Conservation (phyloP, 495 filamentous ascomycete genomes). For the Annulohypoxylon maeteangense region DNA sequence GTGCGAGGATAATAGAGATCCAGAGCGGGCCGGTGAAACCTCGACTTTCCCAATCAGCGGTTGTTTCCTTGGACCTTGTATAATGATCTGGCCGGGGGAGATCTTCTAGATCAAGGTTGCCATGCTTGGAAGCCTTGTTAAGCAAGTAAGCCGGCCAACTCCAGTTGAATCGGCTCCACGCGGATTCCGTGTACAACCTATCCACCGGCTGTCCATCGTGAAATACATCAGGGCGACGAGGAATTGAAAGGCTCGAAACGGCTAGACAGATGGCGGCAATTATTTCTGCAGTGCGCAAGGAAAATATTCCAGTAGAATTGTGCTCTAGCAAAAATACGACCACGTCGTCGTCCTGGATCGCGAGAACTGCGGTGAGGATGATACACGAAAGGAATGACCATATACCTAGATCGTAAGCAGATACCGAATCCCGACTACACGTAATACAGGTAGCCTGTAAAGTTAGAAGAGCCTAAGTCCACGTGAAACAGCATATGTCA, state of each 20-base stretch:
- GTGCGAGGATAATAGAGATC: constrained; percentile 66
- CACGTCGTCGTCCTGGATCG: constrained; percentile 53
- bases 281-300: constrained; percentile 54
- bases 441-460: constrained; percentile 59
- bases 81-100: constrained; percentile 65
- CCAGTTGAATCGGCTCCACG: constrained; percentile 71
- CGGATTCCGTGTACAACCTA: constrained; percentile 67
- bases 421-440: constrained; percentile 56
- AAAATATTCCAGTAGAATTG: constrained; percentile 34
- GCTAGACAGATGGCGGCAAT: constrained; percentile 48
- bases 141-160: constrained; percentile 69
- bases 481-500: constrained; percentile 33
- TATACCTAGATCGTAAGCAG: constrained; percentile 60
- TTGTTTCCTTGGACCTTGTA: constrained; percentile 59
- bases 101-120: constrained; percentile 67
- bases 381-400: constrained; percentile 57
- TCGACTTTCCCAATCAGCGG: constrained; percentile 62
- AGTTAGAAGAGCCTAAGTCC: constrained; percentile 52
- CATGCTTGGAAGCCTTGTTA: constrained; percentile 61
- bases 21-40: constrained; percentile 66
- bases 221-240: constrained; percentile 74
- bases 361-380: constrained; percentile 51
- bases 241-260: constrained; percentile 60
- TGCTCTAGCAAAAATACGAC: constrained; percentile 46
- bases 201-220: constrained; percentile 70